Evolutionary conservation across 371 early-diverging fungal species (phyloP), one percentile per base, ranked within the genome.

Genomic region (Mortierella polycephala): DNA sequence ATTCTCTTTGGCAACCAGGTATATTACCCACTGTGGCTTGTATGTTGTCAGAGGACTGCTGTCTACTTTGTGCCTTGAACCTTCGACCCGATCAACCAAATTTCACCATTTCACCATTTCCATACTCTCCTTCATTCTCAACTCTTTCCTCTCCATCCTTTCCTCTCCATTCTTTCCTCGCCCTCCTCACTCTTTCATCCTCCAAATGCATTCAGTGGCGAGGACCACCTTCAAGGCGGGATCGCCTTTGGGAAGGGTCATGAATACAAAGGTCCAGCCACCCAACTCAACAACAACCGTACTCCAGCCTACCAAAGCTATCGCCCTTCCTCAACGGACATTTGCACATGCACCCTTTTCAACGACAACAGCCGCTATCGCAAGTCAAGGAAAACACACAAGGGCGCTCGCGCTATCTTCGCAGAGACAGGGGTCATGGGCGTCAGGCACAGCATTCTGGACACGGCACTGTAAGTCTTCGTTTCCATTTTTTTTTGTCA

Each of bases 171-270:
- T 47, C 47, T 47, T 47, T 5, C 47, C 47, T 47, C n/a, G 47
- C 47, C n/a, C 5, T 12, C 5, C 12, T 5, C 47, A 12, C 47
- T 47, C n/a, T n/a, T n/a, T 47, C 47, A 12, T n/a, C 47, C 12
- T n/a, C 12, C 3, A 45, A 10, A 65, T 65, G 72, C 62, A 61
- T 18, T 55, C 62, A 14, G 52, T 57, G 23, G 55, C 40, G 18
- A 69, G 70, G 60, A 45, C 70, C 23, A 45, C 70, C 18, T 60
- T 52, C 37, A 69, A 69, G 64, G 45, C 55, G 13, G 64, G 64
- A 62, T 69, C 69, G 16, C 54, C 70, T 39, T 42, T 69, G 50
- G 49, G 62, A 45, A 72, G 67, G 46, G 59, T 56, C 44, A 44
- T 71, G 30, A 49, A 50, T 16, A 14, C 41, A 23, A 47, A 45